phyloP scores from a whole-genome alignment of 441 rosid species.

The Gossypium trilobum region DNA sequence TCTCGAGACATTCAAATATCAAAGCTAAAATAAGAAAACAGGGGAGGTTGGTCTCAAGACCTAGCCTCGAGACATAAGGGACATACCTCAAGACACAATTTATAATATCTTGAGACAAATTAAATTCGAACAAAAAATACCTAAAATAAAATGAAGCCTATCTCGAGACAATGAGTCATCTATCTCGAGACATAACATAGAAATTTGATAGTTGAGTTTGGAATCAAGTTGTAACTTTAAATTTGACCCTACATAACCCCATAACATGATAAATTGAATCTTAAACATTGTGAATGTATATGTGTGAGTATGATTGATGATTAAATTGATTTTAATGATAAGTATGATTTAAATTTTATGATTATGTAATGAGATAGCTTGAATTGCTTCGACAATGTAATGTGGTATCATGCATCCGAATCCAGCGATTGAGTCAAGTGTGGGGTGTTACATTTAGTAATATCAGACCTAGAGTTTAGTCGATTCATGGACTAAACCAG shows the following conservation, averaged over 20 bases:
- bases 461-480: neutral
- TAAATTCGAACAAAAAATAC: neutral
- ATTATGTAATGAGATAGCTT: neutral
- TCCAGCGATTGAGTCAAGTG: neutral
- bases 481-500: neutral
- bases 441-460: neutral
- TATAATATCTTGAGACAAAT: no score
- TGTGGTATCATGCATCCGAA: neutral
- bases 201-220: neutral
- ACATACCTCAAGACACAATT: no score
- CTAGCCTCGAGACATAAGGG: neutral
- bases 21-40: neutral
- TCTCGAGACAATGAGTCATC: neutral
- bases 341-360: no score
- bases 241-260: neutral
- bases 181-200: neutral
- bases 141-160: neutral
- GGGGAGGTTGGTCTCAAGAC: neutral
- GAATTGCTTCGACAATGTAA: neutral
- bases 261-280: neutral
- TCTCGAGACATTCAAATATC: neutral
- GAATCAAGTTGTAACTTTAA: neutral
- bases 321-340: neutral
- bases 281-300: neutral
- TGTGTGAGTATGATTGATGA: neutral